Percentiles rank a stretch among this genome's conserved stretches.
Evolutionary conservation across 257 asterid species (phyloP).

Genomic region (Phtheirospermum japonicum): DNA sequence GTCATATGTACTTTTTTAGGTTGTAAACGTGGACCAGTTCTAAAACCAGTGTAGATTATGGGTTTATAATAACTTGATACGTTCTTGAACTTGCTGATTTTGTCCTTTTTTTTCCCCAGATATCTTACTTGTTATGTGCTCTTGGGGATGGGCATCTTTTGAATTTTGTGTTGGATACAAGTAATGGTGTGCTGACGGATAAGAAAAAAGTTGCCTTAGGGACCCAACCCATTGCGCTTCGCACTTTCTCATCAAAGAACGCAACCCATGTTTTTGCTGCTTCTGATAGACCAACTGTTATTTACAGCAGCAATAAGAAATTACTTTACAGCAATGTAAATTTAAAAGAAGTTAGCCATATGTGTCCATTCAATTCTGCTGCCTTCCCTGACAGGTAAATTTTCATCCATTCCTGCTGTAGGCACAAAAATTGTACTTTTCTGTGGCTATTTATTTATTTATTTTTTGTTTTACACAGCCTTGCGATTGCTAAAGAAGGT

Average conservation of each 20-base stretch:
- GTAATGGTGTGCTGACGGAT: conserved; percentile 79
- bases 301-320: conserved; percentile 97
- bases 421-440: not conserved
- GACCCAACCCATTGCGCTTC: conserved; percentile 91
- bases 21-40: no score
- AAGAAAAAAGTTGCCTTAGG: conserved; percentile 97
- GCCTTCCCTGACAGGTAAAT: conserved; percentile 96
- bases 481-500: conserved; percentile 95
- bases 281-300: conserved; percentile 94
- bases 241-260: conserved; percentile 94
- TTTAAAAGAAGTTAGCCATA: conserved; percentile 87
- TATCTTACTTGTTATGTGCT: conserved; percentile 92
- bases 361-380: conserved; percentile 99
- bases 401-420: conserved; percentile 9
- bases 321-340: conserved; percentile 94
- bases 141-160: conserved; percentile 98
- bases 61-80: no score
- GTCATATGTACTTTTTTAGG: no score
- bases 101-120: conserved; percentile 57
- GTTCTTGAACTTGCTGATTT: no score
- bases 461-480: conserved; percentile 46
- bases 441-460: not conserved
- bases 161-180: conserved; percentile 78
- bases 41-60: no score
- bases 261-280: conserved; percentile 98